Evolutionary conservation across 2,329 filamentous ascomycete genomes (phyloP).

Genomic region (Phyllosticta citrichinensis): DNA sequence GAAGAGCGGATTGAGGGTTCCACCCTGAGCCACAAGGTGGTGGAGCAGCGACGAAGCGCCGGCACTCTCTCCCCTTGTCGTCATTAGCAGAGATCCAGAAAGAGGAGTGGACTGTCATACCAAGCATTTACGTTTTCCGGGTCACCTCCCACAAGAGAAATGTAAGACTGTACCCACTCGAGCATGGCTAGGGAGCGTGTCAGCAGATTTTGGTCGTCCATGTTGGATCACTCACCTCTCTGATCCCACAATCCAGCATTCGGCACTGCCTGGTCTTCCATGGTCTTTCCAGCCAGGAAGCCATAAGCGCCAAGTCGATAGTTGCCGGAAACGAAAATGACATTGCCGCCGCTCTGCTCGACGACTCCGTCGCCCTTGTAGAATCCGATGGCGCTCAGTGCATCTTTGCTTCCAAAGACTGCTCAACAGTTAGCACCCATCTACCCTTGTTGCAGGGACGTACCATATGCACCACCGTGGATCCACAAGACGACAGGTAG

Average conservation of each 20-base stretch:
- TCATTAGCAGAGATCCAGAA: not conserved
- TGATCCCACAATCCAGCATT: slow-evolving; percentile 35
- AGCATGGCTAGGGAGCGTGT: slow-evolving; percentile 25
- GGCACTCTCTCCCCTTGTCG: slow-evolving; percentile 35
- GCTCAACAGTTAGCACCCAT: not conserved
- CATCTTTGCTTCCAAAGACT: slow-evolving; percentile 9
- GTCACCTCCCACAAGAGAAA: slow-evolving; percentile 39
- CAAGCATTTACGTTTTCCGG: slow-evolving; percentile 37
- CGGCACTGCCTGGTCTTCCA: slow-evolving; percentile 33
- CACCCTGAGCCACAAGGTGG: slow-evolving; percentile 38
- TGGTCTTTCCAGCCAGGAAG: slow-evolving; percentile 37
- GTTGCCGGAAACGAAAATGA: slow-evolving; percentile 40
- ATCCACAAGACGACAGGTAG: slow-evolving; percentile 4
- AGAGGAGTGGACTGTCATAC: slow-evolving; percentile 19
- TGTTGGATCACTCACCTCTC: slow-evolving; percentile 14
- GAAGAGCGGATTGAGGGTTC: slow-evolving; percentile 37
- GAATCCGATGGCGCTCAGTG: slow-evolving; percentile 6
- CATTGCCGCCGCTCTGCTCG: slow-evolving; percentile 9
- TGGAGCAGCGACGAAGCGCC: slow-evolving; percentile 43
- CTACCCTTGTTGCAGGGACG: not conserved
- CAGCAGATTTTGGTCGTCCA: not conserved
- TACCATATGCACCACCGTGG: slow-evolving; percentile 5
- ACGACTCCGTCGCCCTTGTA: slow-evolving; percentile 3
- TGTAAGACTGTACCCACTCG: slow-evolving; percentile 41
- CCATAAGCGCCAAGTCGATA: slow-evolving; percentile 36